Base-by-base conservation (phyloP, 106 monocot genomes). In the Posidonia australis region DNA sequence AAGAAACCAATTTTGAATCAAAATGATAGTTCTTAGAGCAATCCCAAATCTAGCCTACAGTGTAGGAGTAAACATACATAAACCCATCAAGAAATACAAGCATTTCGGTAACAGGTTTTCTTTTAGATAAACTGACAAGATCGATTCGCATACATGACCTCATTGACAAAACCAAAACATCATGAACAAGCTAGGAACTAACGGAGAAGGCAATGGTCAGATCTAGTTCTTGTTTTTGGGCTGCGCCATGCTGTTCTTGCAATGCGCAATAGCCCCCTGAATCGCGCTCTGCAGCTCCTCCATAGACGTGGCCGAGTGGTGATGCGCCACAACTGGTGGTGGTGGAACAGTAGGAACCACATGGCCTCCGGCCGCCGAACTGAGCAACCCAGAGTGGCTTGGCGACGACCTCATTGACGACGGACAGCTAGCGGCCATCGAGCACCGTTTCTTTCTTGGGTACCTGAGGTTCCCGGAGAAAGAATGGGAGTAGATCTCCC, bases 211-310 rank as follows among this genome's bases (percentile, higher is more conserved):
- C n/a, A n/a, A n/a, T n/a, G n/a, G n/a, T n/a, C n/a, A n/a, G n/a
- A n/a, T 13, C 52, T 58, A 58, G 14, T 27, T 14, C 30, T 26
- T 58, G 13, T 52, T 22, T 17, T 12, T n/a, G 21, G 52, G 56
- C 56, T 7, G 36, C 7, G 36, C 54, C 88, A 88, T 81, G 10
- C 82, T 77, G 64, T 70, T 83, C 83, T 93, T 93, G 69, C 92
- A 93, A 59, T 93, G 88, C 0, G 92, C 85, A 24, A 93, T 93
- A 18, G 92, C 92, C 1, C 88, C 88, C 48, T 93, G 82, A 25
- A 93, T 85, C 2, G 92, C 92, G 67, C 74, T 93, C 55, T 93
- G 92, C 59, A 93, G 74, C 76, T 93, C 92, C 74, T 88, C 88
- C 88, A 93, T 93, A 0, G 92, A 83, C 2, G 58, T 19, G 3